Conservation (phyloP, 1,284 basidiomycete species). For the Ganoderma meredithae region DNA sequence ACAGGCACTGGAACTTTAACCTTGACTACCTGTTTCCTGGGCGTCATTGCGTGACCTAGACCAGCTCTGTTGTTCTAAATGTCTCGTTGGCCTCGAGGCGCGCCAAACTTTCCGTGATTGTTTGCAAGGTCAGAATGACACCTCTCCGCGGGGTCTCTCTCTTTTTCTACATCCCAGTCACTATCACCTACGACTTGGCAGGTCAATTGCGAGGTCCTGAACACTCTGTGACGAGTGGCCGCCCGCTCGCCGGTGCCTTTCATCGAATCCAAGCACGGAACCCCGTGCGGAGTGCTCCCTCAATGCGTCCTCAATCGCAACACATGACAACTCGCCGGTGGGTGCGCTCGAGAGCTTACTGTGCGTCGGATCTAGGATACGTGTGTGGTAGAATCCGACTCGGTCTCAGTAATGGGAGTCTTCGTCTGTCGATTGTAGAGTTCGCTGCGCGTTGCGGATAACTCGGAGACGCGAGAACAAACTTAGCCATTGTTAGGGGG, state of each 20-base stretch:
- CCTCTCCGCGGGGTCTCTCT: background rate
- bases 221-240: background rate
- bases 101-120: background rate
- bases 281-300: slow-evolving; percentile 5
- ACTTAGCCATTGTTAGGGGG: background rate
- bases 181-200: background rate
- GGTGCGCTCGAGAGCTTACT: background rate
- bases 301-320: background rate
- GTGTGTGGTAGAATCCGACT: background rate
- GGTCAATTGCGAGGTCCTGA: background rate
- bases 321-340: background rate
- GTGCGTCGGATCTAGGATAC: background rate
- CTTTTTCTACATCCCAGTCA: background rate
- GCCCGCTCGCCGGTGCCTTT: background rate
- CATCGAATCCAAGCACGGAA: slow-evolving; percentile 3
- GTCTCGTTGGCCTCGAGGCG: slow-evolving; percentile 5
- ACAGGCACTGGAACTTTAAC: slow-evolving; percentile 12
- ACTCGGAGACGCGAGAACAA: background rate
- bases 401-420: background rate
- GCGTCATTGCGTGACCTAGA: background rate
- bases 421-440: background rate
- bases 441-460: background rate
- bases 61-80: slow-evolving; percentile 3
- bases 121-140: slow-evolving; percentile 3
- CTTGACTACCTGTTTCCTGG: background rate